These are phyloP conservation scores for Eucalyptus tenuipes DNA, from an alignment of 345 rosid species.

Conservation along the genomic window DNA sequence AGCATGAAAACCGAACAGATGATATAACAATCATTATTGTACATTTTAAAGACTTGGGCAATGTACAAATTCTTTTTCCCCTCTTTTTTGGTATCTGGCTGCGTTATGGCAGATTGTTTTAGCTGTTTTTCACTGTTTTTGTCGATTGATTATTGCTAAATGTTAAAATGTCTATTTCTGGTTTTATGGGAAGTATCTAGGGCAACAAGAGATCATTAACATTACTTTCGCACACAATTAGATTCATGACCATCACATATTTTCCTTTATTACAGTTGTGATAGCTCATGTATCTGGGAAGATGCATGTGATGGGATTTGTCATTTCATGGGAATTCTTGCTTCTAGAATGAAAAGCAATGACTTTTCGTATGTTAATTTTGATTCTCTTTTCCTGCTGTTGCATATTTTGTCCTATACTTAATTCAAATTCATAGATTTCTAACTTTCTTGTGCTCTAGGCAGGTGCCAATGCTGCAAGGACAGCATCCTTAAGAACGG, in stretches of 20 bases:
- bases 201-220: neutral
- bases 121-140: neutral
- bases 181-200: neutral
- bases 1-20: slow-evolving; percentile 84
- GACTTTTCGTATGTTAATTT: neutral
- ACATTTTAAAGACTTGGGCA: slow-evolving; percentile 55
- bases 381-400: neutral
- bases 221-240: neutral
- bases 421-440: neutral
- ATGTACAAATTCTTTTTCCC: slow-evolving; percentile 22
- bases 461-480: slow-evolving; percentile 11
- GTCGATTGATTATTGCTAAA: neutral
- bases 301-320: neutral
- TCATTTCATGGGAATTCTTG: neutral
- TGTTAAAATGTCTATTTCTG: neutral
- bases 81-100: neutral
- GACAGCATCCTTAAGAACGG: slow-evolving; percentile 7
- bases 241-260: neutral
- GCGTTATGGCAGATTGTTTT: neutral
- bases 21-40: slow-evolving; percentile 92
- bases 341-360: neutral
- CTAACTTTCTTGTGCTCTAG: slow-evolving; percentile 5
- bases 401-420: neutral
- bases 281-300: neutral
- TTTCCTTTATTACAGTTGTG: neutral